These are phyloP conservation scores for Torrubiellomyces zombiae DNA, from an alignment of 2,329 filamentous ascomycete genomes.

Conservation along the genomic window DNA sequence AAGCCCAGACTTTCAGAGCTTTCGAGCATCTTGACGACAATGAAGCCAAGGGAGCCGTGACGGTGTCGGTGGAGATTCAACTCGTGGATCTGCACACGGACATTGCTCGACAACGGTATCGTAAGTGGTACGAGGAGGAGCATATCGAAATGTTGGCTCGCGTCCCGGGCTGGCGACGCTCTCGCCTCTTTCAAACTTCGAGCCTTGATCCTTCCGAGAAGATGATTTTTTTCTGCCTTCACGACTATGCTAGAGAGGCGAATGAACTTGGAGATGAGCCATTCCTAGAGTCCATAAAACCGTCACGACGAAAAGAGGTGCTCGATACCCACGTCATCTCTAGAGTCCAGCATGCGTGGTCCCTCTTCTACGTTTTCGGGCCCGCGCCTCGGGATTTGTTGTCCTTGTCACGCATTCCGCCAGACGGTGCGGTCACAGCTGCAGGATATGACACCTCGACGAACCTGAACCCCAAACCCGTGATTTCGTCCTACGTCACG, in stretches of 20 bases:
- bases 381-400: slow-evolving; percentile 52
- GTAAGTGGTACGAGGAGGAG: slow-evolving; percentile 60
- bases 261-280: slow-evolving; percentile 52
- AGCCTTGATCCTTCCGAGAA: slow-evolving; percentile 38
- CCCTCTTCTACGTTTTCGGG: slow-evolving; percentile 67
- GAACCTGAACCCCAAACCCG: slow-evolving; percentile 29
- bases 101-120: slow-evolving; percentile 33
- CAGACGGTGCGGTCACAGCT: slow-evolving; percentile 32
- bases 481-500: slow-evolving; percentile 51
- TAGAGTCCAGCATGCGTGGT: slow-evolving; percentile 44
- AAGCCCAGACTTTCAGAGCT: slow-evolving; percentile 38
- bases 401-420: slow-evolving; percentile 33
- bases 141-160: slow-evolving; percentile 56
- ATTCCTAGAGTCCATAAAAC: slow-evolving; percentile 44
- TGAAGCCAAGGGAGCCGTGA: slow-evolving; percentile 40
- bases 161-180: slow-evolving; percentile 64
- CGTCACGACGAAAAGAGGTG: slow-evolving; percentile 43
- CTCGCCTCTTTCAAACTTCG: slow-evolving; percentile 52
- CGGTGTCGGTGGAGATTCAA: slow-evolving; percentile 44
- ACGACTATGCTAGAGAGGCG: slow-evolving; percentile 52
- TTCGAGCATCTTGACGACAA: slow-evolving; percentile 43
- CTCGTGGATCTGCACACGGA: slow-evolving; percentile 34
- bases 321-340: slow-evolving; percentile 39
- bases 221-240: slow-evolving; percentile 43
- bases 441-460: slow-evolving; percentile 40